phyloP scores from a whole-genome alignment of 2,329 filamentous ascomycete genomes.

The Trichoderma sp. region DNA sequence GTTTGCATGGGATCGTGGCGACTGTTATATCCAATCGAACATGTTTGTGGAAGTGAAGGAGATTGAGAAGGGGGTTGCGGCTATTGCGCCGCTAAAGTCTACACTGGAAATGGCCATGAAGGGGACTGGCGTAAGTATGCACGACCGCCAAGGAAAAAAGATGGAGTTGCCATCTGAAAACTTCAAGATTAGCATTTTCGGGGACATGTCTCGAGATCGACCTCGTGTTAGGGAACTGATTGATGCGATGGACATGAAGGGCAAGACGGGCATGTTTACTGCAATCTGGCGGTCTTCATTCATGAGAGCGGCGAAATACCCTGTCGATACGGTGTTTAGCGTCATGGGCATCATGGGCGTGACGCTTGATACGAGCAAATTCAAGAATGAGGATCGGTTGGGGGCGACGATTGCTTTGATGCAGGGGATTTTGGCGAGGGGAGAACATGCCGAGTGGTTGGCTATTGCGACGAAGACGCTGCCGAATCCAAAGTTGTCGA shows the following conservation, averaged over 20 bases:
- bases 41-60: not conserved
- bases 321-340: constrained; percentile 1
- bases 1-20: not conserved
- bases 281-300: constrained; percentile 9
- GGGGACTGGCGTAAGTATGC: not conserved
- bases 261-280: constrained; percentile 2
- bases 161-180: not conserved
- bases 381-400: not conserved
- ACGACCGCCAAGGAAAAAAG: not conserved
- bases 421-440: not conserved
- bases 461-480: not conserved
- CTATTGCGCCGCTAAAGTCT: not conserved
- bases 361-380: constrained; percentile 1
- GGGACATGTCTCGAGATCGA: not conserved
- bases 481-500: constrained; percentile 5
- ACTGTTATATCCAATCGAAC: not conserved
- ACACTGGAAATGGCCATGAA: constrained; percentile 4
- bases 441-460: not conserved
- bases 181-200: not conserved
- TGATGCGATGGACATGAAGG: constrained; percentile 12
- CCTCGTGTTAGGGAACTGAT: not conserved
- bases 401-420: constrained; percentile 8
- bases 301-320: constrained; percentile 1
- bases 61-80: not conserved
- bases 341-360: constrained; percentile 14